Evolutionary conservation across 2,329 filamentous ascomycete genomes (phyloP).

Genomic region (Exserohilum rostratum): DNA sequence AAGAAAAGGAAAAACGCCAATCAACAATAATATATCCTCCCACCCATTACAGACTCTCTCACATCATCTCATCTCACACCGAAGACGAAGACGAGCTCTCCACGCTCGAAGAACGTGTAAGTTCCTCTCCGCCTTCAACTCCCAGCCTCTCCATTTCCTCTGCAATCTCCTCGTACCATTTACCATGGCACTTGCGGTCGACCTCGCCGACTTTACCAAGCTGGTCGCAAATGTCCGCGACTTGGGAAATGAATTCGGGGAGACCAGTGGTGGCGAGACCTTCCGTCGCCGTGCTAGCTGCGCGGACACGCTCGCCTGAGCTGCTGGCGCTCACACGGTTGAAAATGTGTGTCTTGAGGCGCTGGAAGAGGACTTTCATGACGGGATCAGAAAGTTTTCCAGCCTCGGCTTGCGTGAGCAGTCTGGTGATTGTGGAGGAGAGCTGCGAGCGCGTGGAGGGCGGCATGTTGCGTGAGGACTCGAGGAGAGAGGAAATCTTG

Average conservation of each 20-base stretch:
- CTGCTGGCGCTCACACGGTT: slow-evolving; percentile 68
- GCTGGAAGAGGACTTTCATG: slow-evolving; percentile 70
- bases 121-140: slow-evolving; percentile 38
- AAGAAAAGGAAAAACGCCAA: background rate
- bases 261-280: slow-evolving; percentile 72
- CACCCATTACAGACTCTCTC: too few species aligned
- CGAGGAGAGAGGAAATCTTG: slow-evolving; percentile 56
- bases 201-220: slow-evolving; percentile 69
- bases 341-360: slow-evolving; percentile 70
- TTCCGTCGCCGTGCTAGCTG: slow-evolving; percentile 71
- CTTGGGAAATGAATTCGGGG: slow-evolving; percentile 73
- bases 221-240: slow-evolving; percentile 72
- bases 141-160: slow-evolving; percentile 56
- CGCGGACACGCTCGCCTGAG: slow-evolving; percentile 72
- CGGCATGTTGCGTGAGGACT: slow-evolving; percentile 58
- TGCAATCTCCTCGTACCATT: slow-evolving; percentile 73
- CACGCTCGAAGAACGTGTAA: slow-evolving; percentile 31
- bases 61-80: background rate
- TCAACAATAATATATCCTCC: background rate
- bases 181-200: slow-evolving; percentile 70
- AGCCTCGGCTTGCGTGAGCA: slow-evolving; percentile 58
- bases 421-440: slow-evolving; percentile 53
- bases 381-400: slow-evolving; percentile 64
- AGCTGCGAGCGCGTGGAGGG: slow-evolving; percentile 54
- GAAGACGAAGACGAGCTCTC: slow-evolving; percentile 21